phyloP scores from a whole-genome alignment of 257 asterid genomes.

The Nicotiana tabacum region DNA sequence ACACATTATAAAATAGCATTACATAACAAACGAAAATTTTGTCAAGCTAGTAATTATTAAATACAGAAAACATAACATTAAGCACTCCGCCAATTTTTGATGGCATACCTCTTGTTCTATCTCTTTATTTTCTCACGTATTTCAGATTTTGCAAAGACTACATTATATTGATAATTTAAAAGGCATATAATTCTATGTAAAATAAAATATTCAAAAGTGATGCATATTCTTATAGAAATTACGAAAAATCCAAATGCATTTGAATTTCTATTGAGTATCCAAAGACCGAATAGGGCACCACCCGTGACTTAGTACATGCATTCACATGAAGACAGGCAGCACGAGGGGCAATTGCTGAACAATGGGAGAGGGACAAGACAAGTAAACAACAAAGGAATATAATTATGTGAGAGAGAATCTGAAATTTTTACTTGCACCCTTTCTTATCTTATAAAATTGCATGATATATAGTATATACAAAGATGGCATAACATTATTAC shows the following conservation, averaged over 20 bases:
- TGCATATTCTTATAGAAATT: no score
- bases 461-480: no score
- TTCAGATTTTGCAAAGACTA: no score
- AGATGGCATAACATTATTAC: background rate
- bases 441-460: background rate
- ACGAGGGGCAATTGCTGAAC: background rate
- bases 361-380: conserved; percentile 11
- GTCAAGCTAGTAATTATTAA: no score
- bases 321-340: conserved; percentile 5
- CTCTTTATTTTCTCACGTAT: no score
- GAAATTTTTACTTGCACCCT: background rate
- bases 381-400: conserved; percentile 8
- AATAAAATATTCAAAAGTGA: no score
- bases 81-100: no score
- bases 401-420: background rate
- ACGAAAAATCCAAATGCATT: background rate
- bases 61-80: background rate
- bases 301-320: conserved; percentile 10
- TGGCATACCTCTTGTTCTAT: no score
- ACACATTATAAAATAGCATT: no score
- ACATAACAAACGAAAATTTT: no score
- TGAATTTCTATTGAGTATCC: background rate
- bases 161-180: no score
- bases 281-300: background rate
- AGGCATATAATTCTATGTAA: no score